phyloP scores from a whole-genome alignment of 352 stramenopile genomes.

The Phytophthora podocarpi region DNA sequence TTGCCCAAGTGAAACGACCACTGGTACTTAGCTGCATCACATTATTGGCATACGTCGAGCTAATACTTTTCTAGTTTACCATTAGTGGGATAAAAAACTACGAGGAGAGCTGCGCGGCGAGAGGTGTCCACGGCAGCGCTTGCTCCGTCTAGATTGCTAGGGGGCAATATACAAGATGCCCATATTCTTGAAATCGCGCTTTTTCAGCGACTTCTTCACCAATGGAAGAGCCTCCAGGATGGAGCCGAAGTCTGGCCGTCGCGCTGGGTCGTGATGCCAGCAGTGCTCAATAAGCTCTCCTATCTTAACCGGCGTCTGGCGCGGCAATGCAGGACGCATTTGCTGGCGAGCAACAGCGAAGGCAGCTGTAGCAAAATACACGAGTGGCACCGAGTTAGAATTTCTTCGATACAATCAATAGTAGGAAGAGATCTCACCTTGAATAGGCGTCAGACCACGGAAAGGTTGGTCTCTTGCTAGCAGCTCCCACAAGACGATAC shows the following conservation, averaged over 20 bases:
- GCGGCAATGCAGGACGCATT: conserved; percentile 84
- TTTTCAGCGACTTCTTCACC: conserved; percentile 84
- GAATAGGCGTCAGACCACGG: conserved; percentile 81
- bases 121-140: neutral
- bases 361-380: conserved; percentile 46
- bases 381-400: conserved; percentile 6
- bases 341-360: conserved; percentile 86
- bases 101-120: conserved; percentile 5
- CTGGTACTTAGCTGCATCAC: too few relatives aligned
- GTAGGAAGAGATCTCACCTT: conserved; percentile 47
- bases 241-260: conserved; percentile 73
- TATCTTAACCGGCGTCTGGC: conserved; percentile 84
- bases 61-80: conserved; percentile 47
- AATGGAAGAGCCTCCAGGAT: conserved; percentile 81
- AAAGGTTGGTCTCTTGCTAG: conserved; percentile 87
- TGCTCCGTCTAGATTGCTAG: conserved; percentile 22
- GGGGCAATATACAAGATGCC: conserved; percentile 54
- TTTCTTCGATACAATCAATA: neutral
- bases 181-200: conserved; percentile 88
- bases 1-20: too few relatives aligned
- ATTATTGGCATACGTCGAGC: conserved; percentile 16
- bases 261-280: conserved; percentile 82
- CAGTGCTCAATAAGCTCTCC: conserved; percentile 83
- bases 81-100: conserved; percentile 32
- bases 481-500: conserved; percentile 88